Evolutionary conservation across 176 grass and related monocot genomes (phyloP).

Genomic region (Carex cristatella): DNA sequence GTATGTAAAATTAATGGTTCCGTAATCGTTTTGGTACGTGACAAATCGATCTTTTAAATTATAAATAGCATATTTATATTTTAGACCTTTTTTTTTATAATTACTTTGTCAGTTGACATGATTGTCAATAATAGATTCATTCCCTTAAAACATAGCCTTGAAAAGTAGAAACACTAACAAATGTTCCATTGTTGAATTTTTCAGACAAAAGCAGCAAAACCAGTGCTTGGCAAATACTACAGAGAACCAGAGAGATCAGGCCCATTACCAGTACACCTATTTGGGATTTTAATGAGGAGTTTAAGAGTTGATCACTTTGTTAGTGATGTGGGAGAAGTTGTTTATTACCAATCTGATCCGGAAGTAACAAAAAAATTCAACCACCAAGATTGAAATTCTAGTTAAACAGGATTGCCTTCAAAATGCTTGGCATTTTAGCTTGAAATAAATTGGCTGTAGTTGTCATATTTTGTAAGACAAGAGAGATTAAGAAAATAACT

Average conservation of each 20-base stretch:
- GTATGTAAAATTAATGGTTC: too few species aligned
- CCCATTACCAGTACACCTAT: constrained; percentile 57
- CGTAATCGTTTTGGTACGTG: too few species aligned
- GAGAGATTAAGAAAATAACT: too few species aligned
- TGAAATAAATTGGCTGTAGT: not conserved
- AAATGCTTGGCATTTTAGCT: not conserved
- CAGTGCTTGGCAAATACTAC: constrained; percentile 70
- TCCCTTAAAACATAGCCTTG: not conserved
- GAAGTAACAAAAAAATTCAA: not conserved
- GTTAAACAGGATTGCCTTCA: not conserved
- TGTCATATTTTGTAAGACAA: too few species aligned
- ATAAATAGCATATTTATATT: too few species aligned
- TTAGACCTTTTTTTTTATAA: too few species aligned
- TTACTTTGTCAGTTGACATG: too few species aligned
- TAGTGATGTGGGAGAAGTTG: constrained; percentile 68
- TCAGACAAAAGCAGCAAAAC: constrained; percentile 71
- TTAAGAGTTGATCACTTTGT: constrained; percentile 81
- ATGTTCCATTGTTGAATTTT: not conserved
- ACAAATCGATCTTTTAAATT: too few species aligned
- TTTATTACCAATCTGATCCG: constrained; percentile 77
- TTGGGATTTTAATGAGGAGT: constrained; percentile 55
- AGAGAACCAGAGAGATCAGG: constrained; percentile 63
- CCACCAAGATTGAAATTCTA: not conserved
- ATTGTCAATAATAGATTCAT: too few species aligned
- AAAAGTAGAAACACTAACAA: not conserved